A percentile compares a stretch with the other conserved stretches of the same genome.
phyloP scores from a whole-genome alignment of 129 eudicot genomes.

The Deinandra increscens region DNA sequence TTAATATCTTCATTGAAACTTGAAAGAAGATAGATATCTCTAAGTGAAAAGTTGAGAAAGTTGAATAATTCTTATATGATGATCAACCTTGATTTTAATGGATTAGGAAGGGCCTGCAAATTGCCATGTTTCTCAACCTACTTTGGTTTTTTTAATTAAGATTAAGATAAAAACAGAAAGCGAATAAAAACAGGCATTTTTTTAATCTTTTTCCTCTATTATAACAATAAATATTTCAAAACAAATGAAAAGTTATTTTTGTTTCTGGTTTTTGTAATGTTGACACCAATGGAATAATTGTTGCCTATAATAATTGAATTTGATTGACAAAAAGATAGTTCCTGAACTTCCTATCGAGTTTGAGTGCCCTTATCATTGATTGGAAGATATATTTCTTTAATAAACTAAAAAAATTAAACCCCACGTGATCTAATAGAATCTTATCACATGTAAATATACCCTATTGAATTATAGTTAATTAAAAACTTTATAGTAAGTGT shows the following conservation, averaged over 20 bases:
- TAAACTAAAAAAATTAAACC: neutral
- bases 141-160: too few relatives aligned
- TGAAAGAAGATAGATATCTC: too few relatives aligned
- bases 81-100: too few relatives aligned
- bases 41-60: too few relatives aligned
- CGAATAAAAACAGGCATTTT: neutral
- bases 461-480: too few relatives aligned
- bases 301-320: neutral
- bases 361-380: neutral
- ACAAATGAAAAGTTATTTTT: neutral
- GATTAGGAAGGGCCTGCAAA: too few relatives aligned
- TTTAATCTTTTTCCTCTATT: neutral
- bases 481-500: too few relatives aligned
- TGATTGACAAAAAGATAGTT: neutral
- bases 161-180: neutral
- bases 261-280: neutral
- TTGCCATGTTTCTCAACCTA: too few relatives aligned
- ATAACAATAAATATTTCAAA: neutral
- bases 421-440: neutral
- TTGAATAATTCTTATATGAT: too few relatives aligned
- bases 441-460: neutral
- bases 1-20: too few relatives aligned
- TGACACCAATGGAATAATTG: neutral
- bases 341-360: neutral
- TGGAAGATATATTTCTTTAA: neutral